Conservation (phyloP, 805 yeast genomes). For the Metschnikowia lochheadii region DNA sequence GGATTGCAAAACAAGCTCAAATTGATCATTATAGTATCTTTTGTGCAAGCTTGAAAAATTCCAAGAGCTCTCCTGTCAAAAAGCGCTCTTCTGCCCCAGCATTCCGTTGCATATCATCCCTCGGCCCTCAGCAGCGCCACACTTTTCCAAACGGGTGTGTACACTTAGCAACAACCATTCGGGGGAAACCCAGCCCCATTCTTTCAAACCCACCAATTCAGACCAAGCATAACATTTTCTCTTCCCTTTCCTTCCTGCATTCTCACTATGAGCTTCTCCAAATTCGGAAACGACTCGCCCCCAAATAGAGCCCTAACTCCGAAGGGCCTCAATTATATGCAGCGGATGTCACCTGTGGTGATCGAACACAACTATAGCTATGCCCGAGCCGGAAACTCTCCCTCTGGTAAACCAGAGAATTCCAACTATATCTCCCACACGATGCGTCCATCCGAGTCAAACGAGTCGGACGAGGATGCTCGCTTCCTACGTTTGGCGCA, state of each 20-base stretch:
- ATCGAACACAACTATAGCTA: slow-evolving; percentile 21
- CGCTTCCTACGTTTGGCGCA: slow-evolving; percentile 55
- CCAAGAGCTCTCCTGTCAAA: background rate
- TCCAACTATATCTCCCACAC: background rate
- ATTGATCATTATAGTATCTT: too few relatives aligned
- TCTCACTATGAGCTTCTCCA: slow-evolving; percentile 12
- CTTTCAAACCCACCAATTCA: background rate
- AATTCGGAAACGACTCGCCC: slow-evolving; percentile 14
- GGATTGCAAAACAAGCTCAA: background rate
- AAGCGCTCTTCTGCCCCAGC: background rate
- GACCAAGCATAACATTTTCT: background rate
- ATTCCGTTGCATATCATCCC: background rate
- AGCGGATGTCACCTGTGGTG: slow-evolving; percentile 20
- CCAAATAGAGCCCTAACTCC: slow-evolving; percentile 10
- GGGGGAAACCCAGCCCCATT: background rate
- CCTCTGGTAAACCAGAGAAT: background rate
- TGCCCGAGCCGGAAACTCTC: slow-evolving; percentile 9
- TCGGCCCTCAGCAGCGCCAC: slow-evolving; percentile 1
- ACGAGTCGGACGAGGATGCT: slow-evolving; percentile 42
- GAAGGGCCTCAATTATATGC: slow-evolving; percentile 12
- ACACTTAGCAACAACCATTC: background rate
- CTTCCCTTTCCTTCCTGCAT: background rate
- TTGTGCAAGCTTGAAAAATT: background rate
- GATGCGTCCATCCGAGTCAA: background rate
- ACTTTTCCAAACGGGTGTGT: background rate